A percentile compares a stretch with the other conserved stretches of the same genome.
phyloP scores from a whole-genome alignment of 2,329 filamentous ascomycete species.

The Monosporascus ibericus region DNA sequence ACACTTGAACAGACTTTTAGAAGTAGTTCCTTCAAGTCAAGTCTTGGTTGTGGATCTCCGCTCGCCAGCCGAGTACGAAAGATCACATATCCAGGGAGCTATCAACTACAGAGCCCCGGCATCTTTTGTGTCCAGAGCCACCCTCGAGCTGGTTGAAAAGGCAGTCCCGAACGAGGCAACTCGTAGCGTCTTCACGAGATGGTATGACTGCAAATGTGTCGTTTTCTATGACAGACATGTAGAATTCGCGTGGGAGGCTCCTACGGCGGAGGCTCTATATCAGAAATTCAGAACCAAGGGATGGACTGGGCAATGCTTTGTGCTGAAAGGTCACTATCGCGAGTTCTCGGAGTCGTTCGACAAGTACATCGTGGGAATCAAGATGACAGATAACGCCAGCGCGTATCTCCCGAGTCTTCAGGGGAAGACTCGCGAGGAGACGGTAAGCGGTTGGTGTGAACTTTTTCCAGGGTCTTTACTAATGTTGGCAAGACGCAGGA shows the following conservation, averaged over 20 bases:
- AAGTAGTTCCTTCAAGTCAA: constrained; percentile 41
- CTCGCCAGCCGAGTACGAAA: constrained; percentile 38
- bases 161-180: constrained; percentile 44
- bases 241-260: constrained; percentile 46
- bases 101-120: constrained; percentile 46
- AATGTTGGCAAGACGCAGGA: constrained; percentile 18
- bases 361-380: constrained; percentile 40
- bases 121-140: constrained; percentile 40
- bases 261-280: constrained; percentile 38
- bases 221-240: constrained; percentile 47
- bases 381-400: constrained; percentile 34
- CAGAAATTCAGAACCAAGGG: constrained; percentile 39
- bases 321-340: constrained; percentile 50
- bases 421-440: constrained; percentile 26
- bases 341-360: constrained; percentile 50
- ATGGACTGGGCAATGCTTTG: constrained; percentile 46
- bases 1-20: constrained; percentile 43
- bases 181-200: constrained; percentile 39
- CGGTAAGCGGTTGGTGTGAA: constrained; percentile 18
- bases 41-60: constrained; percentile 46
- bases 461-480: not conserved
- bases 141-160: constrained; percentile 45
- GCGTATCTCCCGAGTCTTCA: constrained; percentile 33
- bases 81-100: constrained; percentile 45
- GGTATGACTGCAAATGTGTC: constrained; percentile 40